Evolutionary conservation across 129 eudicot genomes (phyloP), one percentile per base, ranked within the genome.

Genomic region (Tagetes patula): DNA sequence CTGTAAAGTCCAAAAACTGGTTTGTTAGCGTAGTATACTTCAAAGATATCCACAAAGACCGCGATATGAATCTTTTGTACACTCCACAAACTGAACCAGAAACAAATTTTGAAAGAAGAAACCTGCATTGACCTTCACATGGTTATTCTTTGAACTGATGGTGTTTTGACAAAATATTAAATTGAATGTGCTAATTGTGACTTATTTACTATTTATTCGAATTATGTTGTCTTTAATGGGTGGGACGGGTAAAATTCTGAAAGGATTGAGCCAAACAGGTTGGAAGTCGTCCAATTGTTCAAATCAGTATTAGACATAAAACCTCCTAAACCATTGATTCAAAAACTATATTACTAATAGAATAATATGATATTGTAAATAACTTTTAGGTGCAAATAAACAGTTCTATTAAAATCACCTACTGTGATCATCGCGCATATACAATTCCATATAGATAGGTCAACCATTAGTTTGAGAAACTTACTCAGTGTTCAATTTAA

Each of bases 401-500:
- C 27, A 20, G 0, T 20, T 0, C 27, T 20, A 20, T 20, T 20
- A 20, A 20, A 20, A 20, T 20, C 27, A 20, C 27, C 27, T 20
- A 20, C 27, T 20, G 27, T 20, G 27, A 20, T 20, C 27, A 20
- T 20, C 0, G 27, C 27, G 0, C 27, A 20, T 20, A 20, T 20
- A 20, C n/a, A n/a, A n/a, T n/a, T n/a, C n/a, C 27, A 20, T 20
- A 20, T 20, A 20, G 27, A 20, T 20, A 20, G 27, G 27, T 0
- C 27, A 20, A 20, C 27, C 0, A 20, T 7, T 20, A 47, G 75
- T 39, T 64, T 76, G 34, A 34, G 34, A 66, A 50, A 81, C 79
- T 40, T 85, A 82, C 84, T 75, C 49, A 5, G 66, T 12, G 56
- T 53, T 65, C 73, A 71, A 77, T 70, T 88, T 74, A 95, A 58